Conservation (phyloP, 2,329 filamentous ascomycete species). For the Epichloe sylvatica region DNA sequence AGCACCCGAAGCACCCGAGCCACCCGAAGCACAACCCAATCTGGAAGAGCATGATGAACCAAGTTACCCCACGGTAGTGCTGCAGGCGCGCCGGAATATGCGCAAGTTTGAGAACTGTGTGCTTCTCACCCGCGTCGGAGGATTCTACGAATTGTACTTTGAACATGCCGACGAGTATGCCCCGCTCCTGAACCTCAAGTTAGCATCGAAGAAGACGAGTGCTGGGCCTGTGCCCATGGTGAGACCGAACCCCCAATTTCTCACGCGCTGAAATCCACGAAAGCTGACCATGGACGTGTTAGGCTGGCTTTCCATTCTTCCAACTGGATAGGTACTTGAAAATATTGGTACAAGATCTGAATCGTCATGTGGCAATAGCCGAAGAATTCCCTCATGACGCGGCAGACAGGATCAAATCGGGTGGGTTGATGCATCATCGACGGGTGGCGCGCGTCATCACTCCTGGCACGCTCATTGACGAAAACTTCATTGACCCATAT, state of each 20-base stretch:
- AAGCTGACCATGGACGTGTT: constrained; percentile 1
- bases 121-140: constrained; percentile 77
- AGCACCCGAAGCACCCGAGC: constrained; percentile 7
- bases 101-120: constrained; percentile 82
- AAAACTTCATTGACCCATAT: constrained; percentile 91
- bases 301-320: constrained; percentile 87
- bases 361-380: constrained; percentile 82
- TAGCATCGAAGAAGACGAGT: constrained; percentile 66
- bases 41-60: constrained; percentile 31
- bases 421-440: constrained; percentile 72
- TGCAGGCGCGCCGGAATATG: constrained; percentile 83
- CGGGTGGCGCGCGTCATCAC: constrained; percentile 79
- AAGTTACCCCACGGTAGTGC: constrained; percentile 72
- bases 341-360: constrained; percentile 77
- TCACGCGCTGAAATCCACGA: constrained; percentile 1
- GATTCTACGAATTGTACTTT: constrained; percentile 97
- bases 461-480: constrained; percentile 89
- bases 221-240: constrained; percentile 78
- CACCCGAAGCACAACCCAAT: constrained; percentile 12
- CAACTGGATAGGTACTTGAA: constrained; percentile 90
- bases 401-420: constrained; percentile 55
- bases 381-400: constrained; percentile 76
- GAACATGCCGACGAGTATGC: constrained; percentile 85
- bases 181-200: constrained; percentile 74
- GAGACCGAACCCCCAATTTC: constrained; percentile 10